phyloP scores from a whole-genome alignment of 2,329 filamentous ascomycete species.

The Westerdykella aurantiaca region DNA sequence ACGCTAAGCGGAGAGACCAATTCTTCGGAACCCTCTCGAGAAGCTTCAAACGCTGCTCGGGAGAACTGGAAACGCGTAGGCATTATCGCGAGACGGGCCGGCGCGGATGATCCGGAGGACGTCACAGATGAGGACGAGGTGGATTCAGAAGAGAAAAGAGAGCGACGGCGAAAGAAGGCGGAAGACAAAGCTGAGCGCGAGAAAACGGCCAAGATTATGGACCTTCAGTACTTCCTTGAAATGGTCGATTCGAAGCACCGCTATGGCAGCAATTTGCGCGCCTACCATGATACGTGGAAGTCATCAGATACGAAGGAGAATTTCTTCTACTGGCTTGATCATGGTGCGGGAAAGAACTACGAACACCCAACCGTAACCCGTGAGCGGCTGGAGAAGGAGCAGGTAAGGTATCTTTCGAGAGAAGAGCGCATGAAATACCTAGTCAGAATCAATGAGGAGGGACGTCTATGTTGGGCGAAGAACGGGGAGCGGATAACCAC shows the following conservation, averaged over 20 bases:
- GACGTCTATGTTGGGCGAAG: conserved; percentile 80
- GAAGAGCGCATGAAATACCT: conserved; percentile 80
- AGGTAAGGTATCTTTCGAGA: conserved; percentile 74
- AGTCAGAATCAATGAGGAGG: conserved; percentile 67
- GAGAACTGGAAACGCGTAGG: conserved; percentile 72
- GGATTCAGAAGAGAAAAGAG: conserved; percentile 27
- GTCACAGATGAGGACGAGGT: conserved; percentile 41
- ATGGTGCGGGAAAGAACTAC: conserved; percentile 66
- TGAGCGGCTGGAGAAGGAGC: conserved; percentile 67
- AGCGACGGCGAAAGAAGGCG: conserved; percentile 35
- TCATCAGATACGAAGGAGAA: conserved; percentile 70
- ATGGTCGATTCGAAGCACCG: conserved; percentile 85
- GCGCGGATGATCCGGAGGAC: conserved; percentile 56
- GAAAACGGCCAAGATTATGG: conserved; percentile 71
- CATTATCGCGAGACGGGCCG: conserved; percentile 65
- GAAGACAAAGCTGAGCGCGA: conserved; percentile 54
- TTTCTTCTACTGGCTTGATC: conserved; percentile 91
- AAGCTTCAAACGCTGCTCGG: conserved; percentile 45
- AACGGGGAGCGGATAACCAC: conserved; percentile 75
- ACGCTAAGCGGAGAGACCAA: conserved; percentile 14
- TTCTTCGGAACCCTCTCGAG: conserved; percentile 19
- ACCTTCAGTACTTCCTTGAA: conserved; percentile 75
- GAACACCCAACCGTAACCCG: conserved; percentile 68
- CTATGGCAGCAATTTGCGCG: conserved; percentile 74
- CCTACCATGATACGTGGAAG: conserved; percentile 83